Percentiles rank a stretch among this genome's conserved stretches.
These are phyloP conservation scores for Paecilomyces sp. DNA, from an alignment of 2,329 filamentous ascomycete genomes.

Conservation along the genomic window DNA sequence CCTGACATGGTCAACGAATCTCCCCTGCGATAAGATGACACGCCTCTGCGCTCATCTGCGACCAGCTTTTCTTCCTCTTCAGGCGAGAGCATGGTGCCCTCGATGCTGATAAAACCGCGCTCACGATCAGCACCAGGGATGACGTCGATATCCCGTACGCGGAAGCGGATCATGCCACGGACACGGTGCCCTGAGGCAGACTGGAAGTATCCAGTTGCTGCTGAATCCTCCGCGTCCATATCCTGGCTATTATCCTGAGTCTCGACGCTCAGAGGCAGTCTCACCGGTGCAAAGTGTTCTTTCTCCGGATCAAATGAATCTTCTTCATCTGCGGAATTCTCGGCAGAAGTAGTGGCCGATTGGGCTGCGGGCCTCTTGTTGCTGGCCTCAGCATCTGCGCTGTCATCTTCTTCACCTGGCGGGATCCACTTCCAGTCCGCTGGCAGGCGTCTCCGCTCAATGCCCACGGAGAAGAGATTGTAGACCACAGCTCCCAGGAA, in stretches of 20 bases:
- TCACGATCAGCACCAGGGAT: constrained; percentile 61
- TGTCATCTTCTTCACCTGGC: constrained; percentile 33
- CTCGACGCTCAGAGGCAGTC: constrained; percentile 19
- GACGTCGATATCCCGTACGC: constrained; percentile 73
- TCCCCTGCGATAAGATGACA: constrained; percentile 25
- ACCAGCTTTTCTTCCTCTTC: constrained; percentile 58
- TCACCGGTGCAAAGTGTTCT: constrained; percentile 29
- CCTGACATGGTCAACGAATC: constrained; percentile 14
- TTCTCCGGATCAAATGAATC: constrained; percentile 24
- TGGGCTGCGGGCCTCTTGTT: constrained; percentile 1
- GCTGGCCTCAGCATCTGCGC: constrained; percentile 3
- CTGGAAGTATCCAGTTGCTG: constrained; percentile 66
- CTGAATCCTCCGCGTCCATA: constrained; percentile 30
- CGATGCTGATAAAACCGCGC: constrained; percentile 74
- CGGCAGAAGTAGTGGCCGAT: constrained; percentile 15
- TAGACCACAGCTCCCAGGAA: constrained; percentile 85
- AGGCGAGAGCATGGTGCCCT: constrained; percentile 73
- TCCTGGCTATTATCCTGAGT: constrained; percentile 19
- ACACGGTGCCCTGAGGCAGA: constrained; percentile 64
- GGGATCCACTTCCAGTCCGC: constrained; percentile 73
- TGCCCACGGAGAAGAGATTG: constrained; percentile 85
- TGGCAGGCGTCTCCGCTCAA: constrained; percentile 71
- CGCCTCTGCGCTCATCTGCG: constrained; percentile 42
- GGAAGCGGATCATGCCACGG: constrained; percentile 64
- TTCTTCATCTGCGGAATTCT: constrained; percentile 6